A percentile compares a stretch with the other conserved stretches of the same genome.
These are phyloP conservation scores for Plicaturopsis crispa DNA, from an alignment of 768 basidiomycete species.

Conservation along the genomic window DNA sequence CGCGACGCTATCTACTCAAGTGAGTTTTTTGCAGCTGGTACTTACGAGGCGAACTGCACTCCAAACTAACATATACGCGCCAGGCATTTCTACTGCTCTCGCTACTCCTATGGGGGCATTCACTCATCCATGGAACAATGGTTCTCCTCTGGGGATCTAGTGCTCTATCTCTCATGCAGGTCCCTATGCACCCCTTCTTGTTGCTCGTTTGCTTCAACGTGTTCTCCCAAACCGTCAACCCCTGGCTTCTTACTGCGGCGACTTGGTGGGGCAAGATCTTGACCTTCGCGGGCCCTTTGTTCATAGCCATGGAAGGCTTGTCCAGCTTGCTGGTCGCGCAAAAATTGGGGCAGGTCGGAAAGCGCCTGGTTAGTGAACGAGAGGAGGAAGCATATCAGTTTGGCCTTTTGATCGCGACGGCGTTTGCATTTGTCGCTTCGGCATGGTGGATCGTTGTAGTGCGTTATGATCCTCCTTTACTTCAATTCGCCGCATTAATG, in stretches of 20 bases:
- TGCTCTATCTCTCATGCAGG: conserved; percentile 68
- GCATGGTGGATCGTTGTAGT: conserved; percentile 85
- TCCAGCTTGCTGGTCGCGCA: conserved; percentile 80
- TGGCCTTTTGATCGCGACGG: conserved; percentile 65
- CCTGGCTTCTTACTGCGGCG: conserved; percentile 48
- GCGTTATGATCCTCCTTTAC: conserved; percentile 24
- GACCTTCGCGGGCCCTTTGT: conserved; percentile 65
- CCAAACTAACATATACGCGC: too few relatives aligned
- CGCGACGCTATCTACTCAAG: conserved; percentile 72
- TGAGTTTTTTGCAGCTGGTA: too few relatives aligned
- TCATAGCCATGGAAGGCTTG: conserved; percentile 77
- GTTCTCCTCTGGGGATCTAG: conserved; percentile 64
- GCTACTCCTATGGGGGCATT: conserved; percentile 66
- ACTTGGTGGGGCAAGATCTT: conserved; percentile 70
- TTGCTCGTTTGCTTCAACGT: conserved; percentile 83
- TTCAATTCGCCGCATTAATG: neutral
- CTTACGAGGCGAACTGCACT: conserved; percentile 71
- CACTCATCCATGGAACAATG: conserved; percentile 78
- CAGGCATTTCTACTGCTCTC: conserved; percentile 83
- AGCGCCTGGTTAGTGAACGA: conserved; percentile 59
- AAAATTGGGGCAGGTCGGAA: conserved; percentile 72
- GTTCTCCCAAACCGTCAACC: conserved; percentile 59
- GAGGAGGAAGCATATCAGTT: conserved; percentile 78
- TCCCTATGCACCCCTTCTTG: conserved; percentile 82
- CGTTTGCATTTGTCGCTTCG: conserved; percentile 72